Evolutionary conservation across 495 filamentous ascomycete species (phyloP).

Genomic region (Xylaria curta): DNA sequence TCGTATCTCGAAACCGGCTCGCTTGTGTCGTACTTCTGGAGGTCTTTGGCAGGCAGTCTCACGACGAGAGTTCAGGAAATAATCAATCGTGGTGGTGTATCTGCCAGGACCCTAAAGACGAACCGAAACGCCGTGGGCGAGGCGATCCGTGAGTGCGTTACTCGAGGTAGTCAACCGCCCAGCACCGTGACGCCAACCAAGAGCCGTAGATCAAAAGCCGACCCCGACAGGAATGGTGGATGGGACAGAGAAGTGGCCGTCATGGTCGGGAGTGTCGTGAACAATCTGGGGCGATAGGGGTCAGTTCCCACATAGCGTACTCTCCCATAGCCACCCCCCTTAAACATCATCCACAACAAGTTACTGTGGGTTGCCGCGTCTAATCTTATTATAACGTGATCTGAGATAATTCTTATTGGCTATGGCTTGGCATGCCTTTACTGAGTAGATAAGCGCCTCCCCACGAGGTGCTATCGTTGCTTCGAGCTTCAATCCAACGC

Average conservation of each 20-base stretch:
- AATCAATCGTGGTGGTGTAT: slow-evolving; percentile 76
- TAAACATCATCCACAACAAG: no score
- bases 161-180: slow-evolving; percentile 70
- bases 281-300: slow-evolving; percentile 50
- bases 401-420: background rate
- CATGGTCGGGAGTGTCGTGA: slow-evolving; percentile 81
- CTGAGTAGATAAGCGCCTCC: background rate
- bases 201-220: slow-evolving; percentile 44
- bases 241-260: slow-evolving; percentile 96
- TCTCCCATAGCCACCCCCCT: background rate
- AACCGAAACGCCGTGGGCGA: slow-evolving; percentile 77
- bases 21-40: slow-evolving; percentile 89
- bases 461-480: background rate
- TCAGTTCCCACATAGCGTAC: background rate
- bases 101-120: slow-evolving; percentile 77
- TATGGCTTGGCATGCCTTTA: background rate
- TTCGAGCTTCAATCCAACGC: background rate
- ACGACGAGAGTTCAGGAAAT: slow-evolving; percentile 83
- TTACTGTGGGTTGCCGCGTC: background rate
- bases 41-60: slow-evolving; percentile 79
- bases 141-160: slow-evolving; percentile 82
- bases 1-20: slow-evolving; percentile 84
- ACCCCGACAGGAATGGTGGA: slow-evolving; percentile 51
- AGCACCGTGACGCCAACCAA: slow-evolving; percentile 49
- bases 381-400: background rate